A percentile compares a stretch with the other conserved stretches of the same genome.
phyloP scores from a whole-genome alignment of 192 early-diverging fungal species.

The Dissophora globulifera region DNA sequence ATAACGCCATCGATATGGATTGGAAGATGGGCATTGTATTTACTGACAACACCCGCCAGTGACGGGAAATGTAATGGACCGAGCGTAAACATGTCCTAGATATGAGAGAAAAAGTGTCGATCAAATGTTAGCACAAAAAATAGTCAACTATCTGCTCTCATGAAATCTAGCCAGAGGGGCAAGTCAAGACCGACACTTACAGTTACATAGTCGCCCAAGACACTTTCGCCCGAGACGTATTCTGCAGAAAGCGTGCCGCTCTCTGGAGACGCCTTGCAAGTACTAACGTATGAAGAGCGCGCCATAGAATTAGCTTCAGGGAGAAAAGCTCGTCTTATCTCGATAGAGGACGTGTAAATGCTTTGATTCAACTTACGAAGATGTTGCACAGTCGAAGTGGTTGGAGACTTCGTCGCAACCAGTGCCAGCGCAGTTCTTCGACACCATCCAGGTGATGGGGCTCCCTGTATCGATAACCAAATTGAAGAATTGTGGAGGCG shows the following conservation, averaged over 20 bases:
- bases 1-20: constrained; percentile 31
- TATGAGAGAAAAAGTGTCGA: too few relatives aligned
- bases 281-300: constrained; percentile 5
- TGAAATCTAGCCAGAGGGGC: too few relatives aligned
- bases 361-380: constrained; percentile 17
- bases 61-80: constrained; percentile 14
- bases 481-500: constrained; percentile 72
- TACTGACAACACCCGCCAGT: constrained; percentile 14
- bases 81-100: constrained; percentile 29
- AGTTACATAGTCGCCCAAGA: constrained; percentile 9
- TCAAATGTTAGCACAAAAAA: too few relatives aligned
- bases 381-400: constrained; percentile 18
- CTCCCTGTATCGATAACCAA: constrained; percentile 80
- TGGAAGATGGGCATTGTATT: not conserved
- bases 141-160: too few relatives aligned
- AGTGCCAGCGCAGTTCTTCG: constrained; percentile 5
- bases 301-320: not conserved
- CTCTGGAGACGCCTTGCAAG: constrained; percentile 7
- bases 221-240: constrained; percentile 20
- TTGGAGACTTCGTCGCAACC: constrained; percentile 6
- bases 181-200: constrained; percentile 10
- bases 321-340: too few relatives aligned
- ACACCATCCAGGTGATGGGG: constrained; percentile 69
- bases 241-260: constrained; percentile 10
- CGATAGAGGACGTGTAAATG: too few relatives aligned